Evolutionary conservation across 164 flowering plant genomes (phyloP), one percentile per base, ranked within the genome.

Genomic region (Euptelea pleiosperma): DNA sequence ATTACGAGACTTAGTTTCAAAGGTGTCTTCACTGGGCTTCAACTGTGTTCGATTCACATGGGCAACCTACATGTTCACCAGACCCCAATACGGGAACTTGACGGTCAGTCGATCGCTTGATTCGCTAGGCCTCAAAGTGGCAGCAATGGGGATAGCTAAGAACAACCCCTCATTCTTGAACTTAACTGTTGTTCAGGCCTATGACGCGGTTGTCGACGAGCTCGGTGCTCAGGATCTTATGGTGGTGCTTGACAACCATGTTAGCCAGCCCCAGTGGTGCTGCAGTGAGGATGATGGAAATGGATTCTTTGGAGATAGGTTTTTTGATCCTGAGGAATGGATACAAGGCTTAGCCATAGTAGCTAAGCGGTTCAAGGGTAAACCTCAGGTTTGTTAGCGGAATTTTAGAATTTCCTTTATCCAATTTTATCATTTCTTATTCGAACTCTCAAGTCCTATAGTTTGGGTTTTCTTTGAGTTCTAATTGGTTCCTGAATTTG

Each of bases 1-100:
- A 9, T 35, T 82, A 2, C 39, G 21, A 15, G 60, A 51, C 16
- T 72, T 79, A 8, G 74, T 67, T 1, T 16, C 30, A 1, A 24
- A 44, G 19, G 64, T 82, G 0, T 39, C 62, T 18, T 53, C 72
- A 1, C 43, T 67, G 24, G 81, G 82, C 0, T 82, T 79, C 62
- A 82, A 79, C 48, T 73, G 79, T 57, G 83, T 82, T 6, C 74
- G 86, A 12, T 70, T 82, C 35, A 79, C 82, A 1, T 75, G 79
- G 79, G 70, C 86, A 2, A 68, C 72, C 4, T 69, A 44, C 50
- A 70, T 77, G 79, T 74, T 70, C 62, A 79, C 83, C 16, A 34
- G 71, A 3, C 16, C 25, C 2, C 2, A 6, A 15, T 53, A 45
- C 24, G 59, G 52, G 1, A 31, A 50, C 6, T 33, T 49, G 11